These are phyloP conservation scores for Cadophora sp. DNA, from an alignment of 2,329 filamentous ascomycete genomes.

Conservation along the genomic window DNA sequence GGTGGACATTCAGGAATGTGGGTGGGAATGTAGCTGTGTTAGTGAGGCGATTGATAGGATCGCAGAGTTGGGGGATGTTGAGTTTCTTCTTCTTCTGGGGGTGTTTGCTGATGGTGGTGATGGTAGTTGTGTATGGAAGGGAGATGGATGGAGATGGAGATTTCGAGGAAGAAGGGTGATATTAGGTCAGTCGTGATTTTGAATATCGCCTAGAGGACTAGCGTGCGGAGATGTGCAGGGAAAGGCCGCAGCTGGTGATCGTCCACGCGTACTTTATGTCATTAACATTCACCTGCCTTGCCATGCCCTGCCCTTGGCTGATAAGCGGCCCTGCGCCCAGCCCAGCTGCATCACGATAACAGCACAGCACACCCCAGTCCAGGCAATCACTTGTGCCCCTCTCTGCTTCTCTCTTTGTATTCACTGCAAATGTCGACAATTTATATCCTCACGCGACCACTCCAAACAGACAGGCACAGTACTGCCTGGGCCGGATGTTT, in stretches of 20 bases:
- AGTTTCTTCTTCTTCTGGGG: constrained; percentile 1
- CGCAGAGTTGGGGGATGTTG: neutral
- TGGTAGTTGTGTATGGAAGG: neutral
- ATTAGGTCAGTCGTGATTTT: neutral
- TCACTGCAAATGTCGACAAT: constrained; percentile 10
- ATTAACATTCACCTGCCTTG: neutral
- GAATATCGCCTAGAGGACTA: neutral
- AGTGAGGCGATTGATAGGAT: constrained; percentile 35
- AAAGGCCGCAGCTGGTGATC: neutral
- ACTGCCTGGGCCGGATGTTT: constrained; percentile 82
- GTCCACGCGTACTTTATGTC: neutral
- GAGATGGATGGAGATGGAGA: neutral
- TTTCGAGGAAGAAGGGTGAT: neutral
- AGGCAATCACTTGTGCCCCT: neutral
- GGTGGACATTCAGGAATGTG: constrained; percentile 37
- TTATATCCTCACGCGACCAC: constrained; percentile 19
- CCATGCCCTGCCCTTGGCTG: no score
- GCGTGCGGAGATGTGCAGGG: constrained; percentile 1
- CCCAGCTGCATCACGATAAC: constrained; percentile 7
- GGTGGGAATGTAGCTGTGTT: constrained; percentile 35
- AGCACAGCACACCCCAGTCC: neutral
- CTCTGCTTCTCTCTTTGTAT: neutral
- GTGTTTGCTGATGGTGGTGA: constrained; percentile 3
- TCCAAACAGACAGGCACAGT: constrained; percentile 1
- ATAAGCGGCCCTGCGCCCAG: neutral